Base-by-base conservation (phyloP, 352 stramenopile species). In the Globisporangium viniferum region DNA sequence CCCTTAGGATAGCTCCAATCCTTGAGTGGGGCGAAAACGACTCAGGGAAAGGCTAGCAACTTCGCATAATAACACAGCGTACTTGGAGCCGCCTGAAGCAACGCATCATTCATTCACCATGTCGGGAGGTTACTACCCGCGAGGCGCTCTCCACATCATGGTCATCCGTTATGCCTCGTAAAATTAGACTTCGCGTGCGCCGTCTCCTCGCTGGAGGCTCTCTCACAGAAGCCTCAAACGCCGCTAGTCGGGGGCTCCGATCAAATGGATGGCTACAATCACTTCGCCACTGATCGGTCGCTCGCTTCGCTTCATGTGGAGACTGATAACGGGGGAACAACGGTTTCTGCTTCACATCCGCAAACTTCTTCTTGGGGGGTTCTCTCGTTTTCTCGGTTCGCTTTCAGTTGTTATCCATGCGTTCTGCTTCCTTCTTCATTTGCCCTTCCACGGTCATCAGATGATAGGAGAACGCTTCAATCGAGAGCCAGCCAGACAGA, bases 131-230 rank as follows among this genome's bases (percentile, higher is more conserved):
- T 18, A 20, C 39, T 7, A 10, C 39, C 5, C 12, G 12, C 39
- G 39, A 46, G 39, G 12, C 12, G 3, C 39, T 46, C 39, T 46
- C 4, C 39, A 46, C 39, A 46, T 46, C 49, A 56, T 56, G 49
- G 15, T 24, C 49, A 57, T 57, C 51, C 22, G 51, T 57, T 57
- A 57, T 57, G 51, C 51, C 22, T 14, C 51, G 51, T n/a, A 57
- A 57, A 35, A 29, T n/a, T 33, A 33, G 51, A 46, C 22, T 29
- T 56, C 9, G n/a, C 14, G n/a, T n/a, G 2, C 10, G 9, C 22
- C n/a, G n/a, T 3, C 22, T 56, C 10, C 27, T 27, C 14, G 49
- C 31, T 10, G 22, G 12, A 0, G 3, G 12, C 49, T 7, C 8
- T 41, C 35, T 41, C 8, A 12, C 35, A 12, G 9, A 12, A 41